Base-by-base conservation (phyloP, 805 yeast genomes). In the Suhomyces tanzawaensis region DNA sequence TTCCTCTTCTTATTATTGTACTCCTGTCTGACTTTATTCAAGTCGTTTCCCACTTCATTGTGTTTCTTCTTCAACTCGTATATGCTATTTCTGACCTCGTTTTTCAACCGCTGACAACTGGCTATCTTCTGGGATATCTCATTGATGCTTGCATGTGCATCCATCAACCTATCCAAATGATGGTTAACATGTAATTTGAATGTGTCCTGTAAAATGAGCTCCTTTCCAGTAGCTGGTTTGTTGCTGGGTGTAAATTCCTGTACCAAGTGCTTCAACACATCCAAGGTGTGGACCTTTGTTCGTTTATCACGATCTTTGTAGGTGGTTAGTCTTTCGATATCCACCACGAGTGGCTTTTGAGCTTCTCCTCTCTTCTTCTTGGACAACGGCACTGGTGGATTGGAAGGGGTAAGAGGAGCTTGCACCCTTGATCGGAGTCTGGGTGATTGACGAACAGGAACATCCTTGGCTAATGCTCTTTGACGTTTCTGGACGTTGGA, bases 201-300 rank as follows among this genome's bases (percentile, higher is more conserved):
- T 29, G 62, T 65, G 11, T 55, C 47, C 17, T 64, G 63, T 8
- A 60, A 49, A 6, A 47, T 34, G 19, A 57, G 60, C 25, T 55
- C 57, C 3, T 43, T 45, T 21, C 25, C 32, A 18, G 15, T 29
- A 2, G 40, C 15, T 12, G 29, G 13, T 5, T 22, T 23, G 1
- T 33, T 21, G 5, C 37, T 32, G 4, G 69, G 64, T n/a, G 51
- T 48, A 37, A 57, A 63, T 16, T 53, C 48, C 14, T 48, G 47
- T 7, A 66, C 57, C 21, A 64, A 49, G 34, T 61, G 64, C 33
- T 52, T 58, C 12, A 69, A 44, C 13, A 66, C 72, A 42, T 69
- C 73, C 3, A 68, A 34, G 1, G 70, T 62, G 37, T 58, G 60
- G 34, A 66, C 30, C 25, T 53, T 55, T 29, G 48, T 43, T 18